These are phyloP conservation scores for Microbotryum lychnidis-dioicae DNA, from an alignment of 1,284 basidiomycete genomes.

Conservation along the genomic window DNA sequence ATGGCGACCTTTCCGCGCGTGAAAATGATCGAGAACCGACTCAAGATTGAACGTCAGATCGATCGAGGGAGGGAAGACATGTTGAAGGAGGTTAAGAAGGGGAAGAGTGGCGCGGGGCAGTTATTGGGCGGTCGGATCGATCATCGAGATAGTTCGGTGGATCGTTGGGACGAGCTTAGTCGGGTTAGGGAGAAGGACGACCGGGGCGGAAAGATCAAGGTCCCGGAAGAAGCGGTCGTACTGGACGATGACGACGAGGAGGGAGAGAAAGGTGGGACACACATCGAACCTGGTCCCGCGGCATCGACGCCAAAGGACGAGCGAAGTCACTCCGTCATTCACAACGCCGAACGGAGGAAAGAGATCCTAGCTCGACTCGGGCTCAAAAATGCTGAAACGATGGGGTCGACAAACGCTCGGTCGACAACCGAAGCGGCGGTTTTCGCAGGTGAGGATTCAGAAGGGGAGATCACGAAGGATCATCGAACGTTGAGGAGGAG, in stretches of 20 bases:
- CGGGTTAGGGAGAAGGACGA: neutral
- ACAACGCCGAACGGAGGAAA: constrained; percentile 6
- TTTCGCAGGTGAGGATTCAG: neutral
- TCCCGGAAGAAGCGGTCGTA: neutral
- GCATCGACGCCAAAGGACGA: neutral
- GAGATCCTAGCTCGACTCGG: constrained; percentile 17
- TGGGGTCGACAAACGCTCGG: neutral
- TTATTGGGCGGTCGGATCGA: neutral
- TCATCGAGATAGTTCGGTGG: neutral
- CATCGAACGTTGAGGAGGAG: constrained; percentile 1
- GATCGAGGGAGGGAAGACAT: constrained; percentile 61
- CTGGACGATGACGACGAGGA: neutral
- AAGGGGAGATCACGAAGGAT: neutral
- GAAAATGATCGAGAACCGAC: constrained; percentile 82
- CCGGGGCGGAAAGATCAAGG: neutral
- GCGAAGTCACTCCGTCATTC: neutral
- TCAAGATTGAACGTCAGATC: constrained; percentile 68
- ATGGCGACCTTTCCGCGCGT: constrained; percentile 94
- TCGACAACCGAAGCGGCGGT: neutral
- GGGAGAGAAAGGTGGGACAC: neutral
- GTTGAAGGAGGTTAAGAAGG: neutral
- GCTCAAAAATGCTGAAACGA: neutral
- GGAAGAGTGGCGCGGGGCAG: neutral
- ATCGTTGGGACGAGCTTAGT: constrained; percentile 1
- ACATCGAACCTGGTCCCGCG: neutral